Conservation (phyloP, 2,329 filamentous ascomycete species). For the Monilinia vaccinii-corymbosi region DNA sequence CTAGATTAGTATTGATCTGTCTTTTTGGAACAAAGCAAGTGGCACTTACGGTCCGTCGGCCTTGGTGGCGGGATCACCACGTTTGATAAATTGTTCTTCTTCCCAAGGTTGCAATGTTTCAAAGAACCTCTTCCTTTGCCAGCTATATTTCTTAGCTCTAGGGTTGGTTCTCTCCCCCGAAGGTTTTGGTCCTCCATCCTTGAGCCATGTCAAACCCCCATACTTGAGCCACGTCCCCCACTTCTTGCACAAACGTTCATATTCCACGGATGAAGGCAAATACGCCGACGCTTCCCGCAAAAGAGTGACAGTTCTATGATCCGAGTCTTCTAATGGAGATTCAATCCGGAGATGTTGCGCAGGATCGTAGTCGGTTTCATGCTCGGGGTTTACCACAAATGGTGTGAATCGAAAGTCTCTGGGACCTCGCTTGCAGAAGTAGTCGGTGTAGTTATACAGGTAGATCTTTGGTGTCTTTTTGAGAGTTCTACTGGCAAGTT, state of each 20-base stretch:
- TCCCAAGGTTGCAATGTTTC: accelerated
- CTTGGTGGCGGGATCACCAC: background rate
- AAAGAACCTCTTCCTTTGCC: background rate
- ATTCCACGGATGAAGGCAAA: background rate
- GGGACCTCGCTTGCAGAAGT: background rate
- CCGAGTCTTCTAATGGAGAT: background rate
- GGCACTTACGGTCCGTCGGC: background rate
- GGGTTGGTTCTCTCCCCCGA: too few species aligned
- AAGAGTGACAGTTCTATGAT: background rate
- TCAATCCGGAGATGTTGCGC: too few species aligned
- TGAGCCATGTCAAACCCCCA: background rate
- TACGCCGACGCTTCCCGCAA: background rate
- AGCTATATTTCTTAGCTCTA: background rate
- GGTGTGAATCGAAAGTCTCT: background rate
- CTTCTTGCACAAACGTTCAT: background rate
- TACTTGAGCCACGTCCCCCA: background rate
- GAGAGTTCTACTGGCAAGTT: too few species aligned
- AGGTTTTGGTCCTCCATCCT: background rate
- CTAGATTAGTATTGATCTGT: background rate
- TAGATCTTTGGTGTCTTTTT: background rate
- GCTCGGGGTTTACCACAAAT: background rate
- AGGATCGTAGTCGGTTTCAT: too few species aligned
- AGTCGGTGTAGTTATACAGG: background rate
- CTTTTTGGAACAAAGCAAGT: background rate
- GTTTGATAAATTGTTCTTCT: background rate